phyloP scores from a whole-genome alignment of 2,329 filamentous ascomycete genomes.

The Trichoderma aggressivum region DNA sequence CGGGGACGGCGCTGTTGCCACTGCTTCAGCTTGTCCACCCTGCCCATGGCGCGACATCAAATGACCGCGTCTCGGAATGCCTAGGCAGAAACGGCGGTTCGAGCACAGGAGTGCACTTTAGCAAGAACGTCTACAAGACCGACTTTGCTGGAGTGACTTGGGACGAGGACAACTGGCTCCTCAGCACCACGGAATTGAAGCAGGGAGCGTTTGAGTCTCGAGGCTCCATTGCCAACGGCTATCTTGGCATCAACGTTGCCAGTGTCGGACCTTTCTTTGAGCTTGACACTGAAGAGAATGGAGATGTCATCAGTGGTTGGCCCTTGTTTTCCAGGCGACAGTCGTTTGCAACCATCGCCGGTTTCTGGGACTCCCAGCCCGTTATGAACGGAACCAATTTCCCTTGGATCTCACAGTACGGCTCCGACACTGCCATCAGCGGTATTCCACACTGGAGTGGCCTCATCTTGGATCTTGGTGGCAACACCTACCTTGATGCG shows the following conservation, averaged over 20 bases:
- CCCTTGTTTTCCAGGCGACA: constrained; percentile 62
- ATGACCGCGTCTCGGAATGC: not conserved
- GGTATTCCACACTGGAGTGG: constrained; percentile 61
- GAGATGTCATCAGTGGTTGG: constrained; percentile 57
- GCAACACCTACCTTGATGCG: constrained; percentile 55
- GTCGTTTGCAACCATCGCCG: constrained; percentile 64
- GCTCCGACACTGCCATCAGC: constrained; percentile 63
- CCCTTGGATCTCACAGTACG: constrained; percentile 61
- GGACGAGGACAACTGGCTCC: constrained; percentile 28
- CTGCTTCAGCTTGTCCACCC: constrained; percentile 3
- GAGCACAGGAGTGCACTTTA: not conserved
- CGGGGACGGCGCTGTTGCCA: not conserved
- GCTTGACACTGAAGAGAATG: constrained; percentile 22
- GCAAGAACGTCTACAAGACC: constrained; percentile 24
- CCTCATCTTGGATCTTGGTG: constrained; percentile 50
- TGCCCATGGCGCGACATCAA: not conserved
- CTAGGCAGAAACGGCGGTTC: not conserved
- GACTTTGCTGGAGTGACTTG: constrained; percentile 28
- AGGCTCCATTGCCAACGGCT: constrained; percentile 31
- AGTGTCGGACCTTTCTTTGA: constrained; percentile 30
- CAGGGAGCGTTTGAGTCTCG: constrained; percentile 29
- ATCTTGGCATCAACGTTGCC: constrained; percentile 30
- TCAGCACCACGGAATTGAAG: constrained; percentile 25
- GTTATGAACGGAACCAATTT: constrained; percentile 60
- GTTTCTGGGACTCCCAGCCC: constrained; percentile 62